phyloP scores from a whole-genome alignment of 148 eudicot genomes.

The Agrostemma githago region DNA sequence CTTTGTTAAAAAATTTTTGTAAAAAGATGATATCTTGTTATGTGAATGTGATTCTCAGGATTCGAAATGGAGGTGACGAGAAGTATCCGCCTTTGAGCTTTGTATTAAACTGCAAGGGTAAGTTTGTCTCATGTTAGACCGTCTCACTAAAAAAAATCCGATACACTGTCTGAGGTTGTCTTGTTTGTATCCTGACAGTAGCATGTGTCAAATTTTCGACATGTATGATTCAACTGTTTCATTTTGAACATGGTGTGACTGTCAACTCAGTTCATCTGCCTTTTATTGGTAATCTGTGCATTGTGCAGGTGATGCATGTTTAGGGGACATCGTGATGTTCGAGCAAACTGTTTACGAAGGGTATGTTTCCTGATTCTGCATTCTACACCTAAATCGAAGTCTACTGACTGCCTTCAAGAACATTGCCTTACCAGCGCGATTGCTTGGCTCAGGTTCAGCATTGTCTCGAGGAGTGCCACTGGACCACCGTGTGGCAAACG shows the following conservation, averaged over 20 bases:
- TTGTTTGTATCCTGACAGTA: background rate
- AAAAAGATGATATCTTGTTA: background rate
- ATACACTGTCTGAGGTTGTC: background rate
- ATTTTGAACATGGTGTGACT: background rate
- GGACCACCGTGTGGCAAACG: slow-evolving; percentile 78
- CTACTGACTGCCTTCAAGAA: background rate
- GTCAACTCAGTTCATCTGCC: too few relatives aligned
- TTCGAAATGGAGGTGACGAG: slow-evolving; percentile 51
- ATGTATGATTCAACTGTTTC: background rate
- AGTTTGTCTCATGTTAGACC: background rate
- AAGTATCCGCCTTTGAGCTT: slow-evolving; percentile 75
- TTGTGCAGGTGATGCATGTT: slow-evolving; percentile 84
- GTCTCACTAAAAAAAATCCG: background rate
- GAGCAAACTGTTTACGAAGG: slow-evolving; percentile 77
- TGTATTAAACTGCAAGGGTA: slow-evolving; percentile 76
- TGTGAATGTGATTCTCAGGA: slow-evolving; percentile 31
- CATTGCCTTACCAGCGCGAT: slow-evolving; percentile 4
- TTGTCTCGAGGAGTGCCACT: slow-evolving; percentile 64
- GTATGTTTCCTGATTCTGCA: slow-evolving; percentile 31
- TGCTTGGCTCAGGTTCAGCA: slow-evolving; percentile 50
- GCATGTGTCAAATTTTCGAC: background rate
- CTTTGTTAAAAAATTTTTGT: background rate
- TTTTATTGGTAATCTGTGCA: background rate
- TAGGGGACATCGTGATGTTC: slow-evolving; percentile 74
- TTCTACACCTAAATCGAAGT: too few relatives aligned